phyloP scores from a whole-genome alignment of 495 filamentous ascomycete species.

The Tuber borchii region DNA sequence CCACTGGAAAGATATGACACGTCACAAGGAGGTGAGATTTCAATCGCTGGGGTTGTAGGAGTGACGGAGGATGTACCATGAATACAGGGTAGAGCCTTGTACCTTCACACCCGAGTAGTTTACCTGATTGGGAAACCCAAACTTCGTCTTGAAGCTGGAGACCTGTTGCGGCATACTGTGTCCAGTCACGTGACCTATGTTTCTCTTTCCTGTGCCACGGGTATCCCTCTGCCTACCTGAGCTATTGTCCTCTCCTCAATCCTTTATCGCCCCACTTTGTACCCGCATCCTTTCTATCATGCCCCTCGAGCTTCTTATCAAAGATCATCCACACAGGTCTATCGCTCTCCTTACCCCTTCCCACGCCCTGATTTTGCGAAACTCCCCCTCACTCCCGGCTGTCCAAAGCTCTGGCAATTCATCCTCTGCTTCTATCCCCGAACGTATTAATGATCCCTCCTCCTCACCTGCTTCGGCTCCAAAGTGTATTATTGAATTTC shows the following conservation, averaged over 20 bases:
- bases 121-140: too few relatives aligned
- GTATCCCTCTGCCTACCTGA: too few relatives aligned
- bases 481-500: slow-evolving; percentile 85
- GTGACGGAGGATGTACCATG: too few relatives aligned
- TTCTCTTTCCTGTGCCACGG: too few relatives aligned
- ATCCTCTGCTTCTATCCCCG: slow-evolving; percentile 48
- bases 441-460: slow-evolving; percentile 20
- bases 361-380: slow-evolving; percentile 74
- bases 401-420: slow-evolving; percentile 45
- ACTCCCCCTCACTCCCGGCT: slow-evolving; percentile 56
- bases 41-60: too few relatives aligned
- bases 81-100: too few relatives aligned
- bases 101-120: too few relatives aligned
- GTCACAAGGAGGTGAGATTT: too few relatives aligned
- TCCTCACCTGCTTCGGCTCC: slow-evolving; percentile 43
- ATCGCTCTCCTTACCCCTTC: slow-evolving; percentile 73
- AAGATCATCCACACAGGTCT: slow-evolving; percentile 74
- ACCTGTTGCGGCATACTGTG: too few relatives aligned
- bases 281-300: slow-evolving; percentile 36
- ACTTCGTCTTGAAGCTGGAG: too few relatives aligned
- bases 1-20: too few relatives aligned
- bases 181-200: too few relatives aligned
- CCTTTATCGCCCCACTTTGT: not conserved
- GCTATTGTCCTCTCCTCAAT: not conserved
- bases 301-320: slow-evolving; percentile 57